phyloP scores from a whole-genome alignment of 495 filamentous ascomycete species.

The Podospora didyma region DNA sequence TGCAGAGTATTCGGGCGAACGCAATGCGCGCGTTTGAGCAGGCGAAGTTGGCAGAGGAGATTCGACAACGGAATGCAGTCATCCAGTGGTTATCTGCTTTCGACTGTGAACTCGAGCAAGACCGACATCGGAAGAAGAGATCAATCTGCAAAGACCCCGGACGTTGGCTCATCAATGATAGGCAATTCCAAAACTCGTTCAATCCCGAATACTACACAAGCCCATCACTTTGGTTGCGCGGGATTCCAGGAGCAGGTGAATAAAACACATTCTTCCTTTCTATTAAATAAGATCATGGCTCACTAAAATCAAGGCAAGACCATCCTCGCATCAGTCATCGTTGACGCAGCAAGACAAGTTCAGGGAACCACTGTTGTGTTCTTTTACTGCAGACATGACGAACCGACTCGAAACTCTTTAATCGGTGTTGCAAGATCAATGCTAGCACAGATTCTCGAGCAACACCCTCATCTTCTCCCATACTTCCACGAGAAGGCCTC shows the following conservation, averaged over 20 bases:
- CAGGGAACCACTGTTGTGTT: neutral
- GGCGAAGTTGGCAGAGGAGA: neutral
- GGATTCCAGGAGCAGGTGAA: constrained; percentile 5
- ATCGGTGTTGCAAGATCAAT: neutral
- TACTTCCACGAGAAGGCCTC: neutral
- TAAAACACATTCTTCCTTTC: neutral
- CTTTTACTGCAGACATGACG: constrained; percentile 4
- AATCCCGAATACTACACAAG: neutral
- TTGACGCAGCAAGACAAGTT: neutral
- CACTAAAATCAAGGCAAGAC: constrained; percentile 1
- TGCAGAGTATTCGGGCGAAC: neutral
- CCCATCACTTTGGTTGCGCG: constrained; percentile 2
- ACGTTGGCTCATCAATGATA: neutral
- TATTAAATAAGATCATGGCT: neutral
- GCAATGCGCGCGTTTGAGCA: neutral
- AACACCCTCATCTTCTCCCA: neutral
- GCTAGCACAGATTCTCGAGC: neutral
- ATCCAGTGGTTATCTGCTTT: neutral
- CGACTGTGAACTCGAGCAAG: neutral
- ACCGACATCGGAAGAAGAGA: neutral
- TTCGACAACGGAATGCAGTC: neutral
- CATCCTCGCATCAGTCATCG: constrained; percentile 1
- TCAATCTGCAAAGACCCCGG: neutral
- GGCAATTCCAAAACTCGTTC: neutral
- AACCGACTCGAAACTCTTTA: neutral